A percentile compares a stretch with the other conserved stretches of the same genome.
Conservation (phyloP, 2,329 filamentous ascomycete genomes). For the Achaetomium macrosporum region DNA sequence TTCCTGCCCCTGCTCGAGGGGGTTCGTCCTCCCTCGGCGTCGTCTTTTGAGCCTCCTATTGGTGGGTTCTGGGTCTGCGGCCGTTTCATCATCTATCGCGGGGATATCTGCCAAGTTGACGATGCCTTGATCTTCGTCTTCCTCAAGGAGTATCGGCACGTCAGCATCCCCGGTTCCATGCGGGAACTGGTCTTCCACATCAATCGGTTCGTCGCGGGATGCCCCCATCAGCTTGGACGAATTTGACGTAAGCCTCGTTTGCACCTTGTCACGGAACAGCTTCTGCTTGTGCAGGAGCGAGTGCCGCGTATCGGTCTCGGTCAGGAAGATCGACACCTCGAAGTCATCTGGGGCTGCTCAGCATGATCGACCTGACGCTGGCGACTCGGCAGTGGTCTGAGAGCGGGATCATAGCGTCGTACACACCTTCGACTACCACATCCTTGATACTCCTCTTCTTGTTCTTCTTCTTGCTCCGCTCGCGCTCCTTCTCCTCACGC, state of each 20-base stretch:
- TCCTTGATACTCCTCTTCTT: conserved; percentile 84
- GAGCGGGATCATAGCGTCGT: conserved; percentile 6
- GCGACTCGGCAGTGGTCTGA: not conserved
- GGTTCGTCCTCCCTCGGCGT: conserved; percentile 27
- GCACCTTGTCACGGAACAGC: conserved; percentile 56
- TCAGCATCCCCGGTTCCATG: conserved; percentile 7
- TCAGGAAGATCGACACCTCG: conserved; percentile 90
- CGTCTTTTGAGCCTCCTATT: conserved; percentile 30
- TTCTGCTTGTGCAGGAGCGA: conserved; percentile 83
- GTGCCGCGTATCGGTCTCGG: conserved; percentile 77
- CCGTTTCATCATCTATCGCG: conserved; percentile 29
- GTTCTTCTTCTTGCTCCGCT: conserved; percentile 54
- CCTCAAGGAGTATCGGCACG: conserved; percentile 39
- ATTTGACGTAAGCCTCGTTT: conserved; percentile 53
- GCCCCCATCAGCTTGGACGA: conserved; percentile 55
- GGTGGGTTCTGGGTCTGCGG: conserved; percentile 25
- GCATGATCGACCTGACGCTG: not conserved
- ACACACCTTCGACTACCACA: conserved; percentile 70
- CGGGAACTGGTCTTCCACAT: conserved; percentile 38
- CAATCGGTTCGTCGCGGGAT: conserved; percentile 47
- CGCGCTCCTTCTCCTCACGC: conserved; percentile 72
- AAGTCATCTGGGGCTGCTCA: conserved; percentile 70
- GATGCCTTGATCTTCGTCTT: conserved; percentile 57
- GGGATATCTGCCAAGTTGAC: conserved; percentile 53
- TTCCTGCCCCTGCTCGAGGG: conserved; percentile 25